Conservation (phyloP, 768 basidiomycete genomes). For the Russula olivacea region DNA sequence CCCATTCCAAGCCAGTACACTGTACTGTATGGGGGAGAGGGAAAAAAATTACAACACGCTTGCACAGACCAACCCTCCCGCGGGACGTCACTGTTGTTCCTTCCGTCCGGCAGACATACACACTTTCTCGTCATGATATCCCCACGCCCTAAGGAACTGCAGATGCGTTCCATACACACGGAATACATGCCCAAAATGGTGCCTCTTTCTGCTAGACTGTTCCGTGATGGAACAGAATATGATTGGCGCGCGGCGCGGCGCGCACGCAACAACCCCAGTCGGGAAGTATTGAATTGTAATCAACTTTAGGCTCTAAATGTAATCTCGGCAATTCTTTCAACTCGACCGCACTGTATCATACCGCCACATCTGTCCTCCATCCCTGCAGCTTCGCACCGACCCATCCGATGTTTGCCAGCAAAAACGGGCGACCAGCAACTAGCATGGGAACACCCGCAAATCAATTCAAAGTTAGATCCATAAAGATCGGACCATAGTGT, state of each 20-base stretch:
- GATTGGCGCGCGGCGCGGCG: constrained; percentile 19
- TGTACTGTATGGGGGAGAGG: neutral
- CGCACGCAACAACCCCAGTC: neutral
- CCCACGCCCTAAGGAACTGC: constrained; percentile 11
- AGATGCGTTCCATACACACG: neutral
- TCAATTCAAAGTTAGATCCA: neutral
- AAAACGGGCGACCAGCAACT: neutral
- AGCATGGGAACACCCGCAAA: neutral
- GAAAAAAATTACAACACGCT: neutral
- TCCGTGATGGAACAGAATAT: constrained; percentile 19
- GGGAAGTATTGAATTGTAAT: neutral
- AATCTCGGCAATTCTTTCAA: constrained; percentile 17
- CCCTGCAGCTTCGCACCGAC: constrained; percentile 11
- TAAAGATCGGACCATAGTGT: neutral
- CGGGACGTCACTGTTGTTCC: constrained; percentile 2
- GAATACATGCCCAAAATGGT: constrained; percentile 13
- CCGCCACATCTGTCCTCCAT: neutral
- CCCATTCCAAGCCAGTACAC: neutral
- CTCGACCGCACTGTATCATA: neutral
- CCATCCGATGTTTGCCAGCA: constrained; percentile 18
- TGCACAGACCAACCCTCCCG: neutral
- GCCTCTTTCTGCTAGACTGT: constrained; percentile 19
- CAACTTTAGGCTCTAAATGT: neutral
- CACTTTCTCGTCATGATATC: neutral
- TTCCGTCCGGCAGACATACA: constrained; percentile 6